Evolutionary conservation across 140 eudicot species (phyloP).

Genomic region (Ambrosia hybrid): DNA sequence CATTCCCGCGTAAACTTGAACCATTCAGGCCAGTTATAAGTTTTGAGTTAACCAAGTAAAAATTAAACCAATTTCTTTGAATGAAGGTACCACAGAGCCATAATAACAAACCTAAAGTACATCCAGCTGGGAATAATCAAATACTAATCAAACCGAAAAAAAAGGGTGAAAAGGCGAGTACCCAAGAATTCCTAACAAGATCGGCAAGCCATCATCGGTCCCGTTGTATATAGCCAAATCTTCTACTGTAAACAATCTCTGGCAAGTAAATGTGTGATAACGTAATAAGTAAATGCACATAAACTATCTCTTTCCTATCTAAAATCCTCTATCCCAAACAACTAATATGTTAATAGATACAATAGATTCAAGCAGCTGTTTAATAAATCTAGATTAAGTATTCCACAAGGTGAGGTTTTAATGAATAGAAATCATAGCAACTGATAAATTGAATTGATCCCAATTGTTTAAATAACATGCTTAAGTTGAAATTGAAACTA

Average conservation of each 20-base stretch:
- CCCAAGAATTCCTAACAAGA: conserved; percentile 84
- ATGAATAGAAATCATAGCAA: too few species aligned
- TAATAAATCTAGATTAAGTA: too few species aligned
- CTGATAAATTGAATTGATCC: too few species aligned
- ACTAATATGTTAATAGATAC: too few species aligned
- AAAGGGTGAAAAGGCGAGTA: conserved; percentile 29
- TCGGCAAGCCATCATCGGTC: conserved; percentile 61
- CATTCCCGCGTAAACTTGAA: neutral
- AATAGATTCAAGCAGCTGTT: too few species aligned
- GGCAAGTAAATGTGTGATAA: conserved; percentile 12
- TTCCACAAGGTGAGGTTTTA: too few species aligned
- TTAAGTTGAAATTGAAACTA: neutral
- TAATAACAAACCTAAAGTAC: neutral
- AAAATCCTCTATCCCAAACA: too few species aligned
- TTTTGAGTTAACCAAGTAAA: neutral
- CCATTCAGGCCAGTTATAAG: neutral
- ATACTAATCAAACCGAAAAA: conserved; percentile 5
- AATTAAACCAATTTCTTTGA: neutral
- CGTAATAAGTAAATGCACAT: conserved; percentile 2
- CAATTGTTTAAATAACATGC: neutral
- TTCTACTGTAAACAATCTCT: conserved; percentile 67
- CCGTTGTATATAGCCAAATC: conserved; percentile 81
- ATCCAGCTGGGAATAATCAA: neutral
- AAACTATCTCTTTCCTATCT: neutral
- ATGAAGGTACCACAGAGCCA: neutral